A percentile compares a stretch with the other conserved stretches of the same genome.
These are phyloP conservation scores for Arachis hypogaea DNA, from an alignment of 306 rosid species.

Conservation along the genomic window DNA sequence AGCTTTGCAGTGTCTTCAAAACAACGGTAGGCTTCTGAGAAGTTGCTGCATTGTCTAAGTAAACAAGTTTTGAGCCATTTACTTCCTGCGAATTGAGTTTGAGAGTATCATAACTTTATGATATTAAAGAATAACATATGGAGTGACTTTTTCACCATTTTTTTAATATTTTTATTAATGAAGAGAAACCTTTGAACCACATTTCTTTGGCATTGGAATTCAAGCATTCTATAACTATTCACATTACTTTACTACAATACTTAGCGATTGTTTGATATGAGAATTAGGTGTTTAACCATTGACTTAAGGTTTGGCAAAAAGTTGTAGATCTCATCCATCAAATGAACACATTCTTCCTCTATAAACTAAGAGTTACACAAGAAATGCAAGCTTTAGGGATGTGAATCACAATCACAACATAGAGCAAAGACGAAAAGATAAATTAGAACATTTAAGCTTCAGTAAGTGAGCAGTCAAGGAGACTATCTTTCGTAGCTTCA, in stretches of 20 bases:
- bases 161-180: too few relatives aligned
- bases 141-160: background rate
- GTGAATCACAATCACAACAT: constrained; percentile 4
- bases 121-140: constrained; percentile 24
- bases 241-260: background rate
- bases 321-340: background rate
- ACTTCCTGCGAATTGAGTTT: constrained; percentile 68
- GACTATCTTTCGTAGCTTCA: background rate
- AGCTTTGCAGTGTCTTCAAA: constrained; percentile 72
- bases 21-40: constrained; percentile 85
- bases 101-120: constrained; percentile 33
- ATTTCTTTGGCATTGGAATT: background rate
- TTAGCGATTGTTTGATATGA: background rate
- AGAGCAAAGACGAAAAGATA: background rate
- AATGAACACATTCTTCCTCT: background rate
- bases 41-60: constrained; percentile 96
- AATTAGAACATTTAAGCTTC: constrained; percentile 1
- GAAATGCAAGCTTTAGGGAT: background rate
- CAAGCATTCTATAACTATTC: background rate
- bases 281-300: constrained; percentile 4
- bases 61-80: constrained; percentile 87
- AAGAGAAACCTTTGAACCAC: constrained; percentile 8
- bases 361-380: background rate
- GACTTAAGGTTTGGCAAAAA: constrained; percentile 4
- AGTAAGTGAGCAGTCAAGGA: background rate